Percentiles rank a stretch among this genome's conserved stretches.
phyloP scores from a whole-genome alignment of 2,329 filamentous ascomycete genomes.

The Colletotrichum musicola region DNA sequence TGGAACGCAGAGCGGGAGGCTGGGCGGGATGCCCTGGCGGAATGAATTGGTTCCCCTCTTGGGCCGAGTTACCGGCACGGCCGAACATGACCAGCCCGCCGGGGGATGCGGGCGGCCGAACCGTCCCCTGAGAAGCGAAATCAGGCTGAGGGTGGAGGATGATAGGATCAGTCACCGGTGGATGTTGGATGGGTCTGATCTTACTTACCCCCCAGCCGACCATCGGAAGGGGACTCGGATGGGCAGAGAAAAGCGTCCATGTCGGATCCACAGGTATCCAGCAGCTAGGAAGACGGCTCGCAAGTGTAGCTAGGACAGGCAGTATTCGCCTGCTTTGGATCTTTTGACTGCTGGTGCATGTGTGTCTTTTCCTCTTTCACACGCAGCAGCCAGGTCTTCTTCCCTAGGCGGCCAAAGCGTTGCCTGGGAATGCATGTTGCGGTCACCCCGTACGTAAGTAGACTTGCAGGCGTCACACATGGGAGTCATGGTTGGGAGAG shows the following conservation, averaged over 20 bases:
- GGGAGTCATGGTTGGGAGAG: too few species aligned
- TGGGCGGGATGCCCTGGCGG: not conserved
- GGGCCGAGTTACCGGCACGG: too few species aligned
- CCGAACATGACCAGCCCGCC: too few species aligned
- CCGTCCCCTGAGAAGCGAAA: not conserved
- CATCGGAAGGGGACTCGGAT: slow-evolving; percentile 1
- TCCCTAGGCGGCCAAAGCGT: slow-evolving; percentile 17
- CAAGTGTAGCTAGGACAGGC: not conserved
- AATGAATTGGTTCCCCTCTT: not conserved
- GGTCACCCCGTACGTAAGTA: not conserved
- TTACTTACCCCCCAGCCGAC: not conserved
- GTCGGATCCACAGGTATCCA: slow-evolving; percentile 3
- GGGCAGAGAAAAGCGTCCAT: not conserved
- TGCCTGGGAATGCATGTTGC: not conserved
- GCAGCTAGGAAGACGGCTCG: not conserved
- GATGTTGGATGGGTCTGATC: not conserved
- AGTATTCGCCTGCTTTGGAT: slow-evolving; percentile 1
- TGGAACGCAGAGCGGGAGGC: not conserved
- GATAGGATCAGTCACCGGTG: too few species aligned
- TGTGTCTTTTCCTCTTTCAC: not conserved
- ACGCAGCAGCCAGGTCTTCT: not conserved
- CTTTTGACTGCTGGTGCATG: not conserved
- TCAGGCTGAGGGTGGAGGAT: not conserved
- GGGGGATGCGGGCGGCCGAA: not conserved
- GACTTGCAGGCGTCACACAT: too few species aligned